Conservation (phyloP, 1,284 basidiomycete genomes). For the Sanghuangporus sanghuang region DNA sequence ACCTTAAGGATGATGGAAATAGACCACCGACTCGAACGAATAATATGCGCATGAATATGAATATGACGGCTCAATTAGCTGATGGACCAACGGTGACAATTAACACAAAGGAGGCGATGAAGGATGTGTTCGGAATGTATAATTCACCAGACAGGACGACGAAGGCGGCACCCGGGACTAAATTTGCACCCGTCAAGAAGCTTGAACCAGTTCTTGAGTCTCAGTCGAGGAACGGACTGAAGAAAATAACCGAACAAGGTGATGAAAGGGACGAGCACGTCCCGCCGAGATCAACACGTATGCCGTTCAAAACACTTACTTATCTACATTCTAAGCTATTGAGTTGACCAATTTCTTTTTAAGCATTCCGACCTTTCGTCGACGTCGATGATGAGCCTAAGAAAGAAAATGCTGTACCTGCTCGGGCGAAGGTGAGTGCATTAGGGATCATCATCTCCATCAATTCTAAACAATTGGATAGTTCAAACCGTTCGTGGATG, state of each 20-base stretch:
- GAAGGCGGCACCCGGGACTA: slow-evolving; percentile 48
- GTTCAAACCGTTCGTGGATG: slow-evolving; percentile 17
- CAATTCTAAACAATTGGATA: background rate
- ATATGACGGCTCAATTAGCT: slow-evolving; percentile 25
- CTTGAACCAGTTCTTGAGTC: slow-evolving; percentile 41
- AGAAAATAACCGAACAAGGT: slow-evolving; percentile 25
- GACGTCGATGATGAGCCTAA: slow-evolving; percentile 56
- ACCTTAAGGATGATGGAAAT: slow-evolving; percentile 49
- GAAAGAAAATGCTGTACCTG: slow-evolving; percentile 43
- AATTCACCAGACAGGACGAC: slow-evolving; percentile 82
- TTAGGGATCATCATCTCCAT: background rate
- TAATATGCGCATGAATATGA: slow-evolving; percentile 11
- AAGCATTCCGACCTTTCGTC: slow-evolving; percentile 38
- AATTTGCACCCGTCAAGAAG: slow-evolving; percentile 63
- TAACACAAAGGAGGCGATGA: slow-evolving; percentile 86
- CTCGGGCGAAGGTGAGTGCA: slow-evolving; percentile 37
- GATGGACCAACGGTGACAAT: slow-evolving; percentile 69
- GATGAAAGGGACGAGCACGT: slow-evolving; percentile 32
- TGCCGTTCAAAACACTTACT: slow-evolving; percentile 19
- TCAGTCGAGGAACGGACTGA: slow-evolving; percentile 26
- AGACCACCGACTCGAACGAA: slow-evolving; percentile 30
- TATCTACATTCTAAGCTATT: background rate
- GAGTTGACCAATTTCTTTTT: background rate
- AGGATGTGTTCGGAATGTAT: slow-evolving; percentile 92
- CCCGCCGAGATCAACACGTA: slow-evolving; percentile 35